Evolutionary conservation across 2,329 filamentous ascomycete species (phyloP).

Genomic region (Beauveria asiatica): DNA sequence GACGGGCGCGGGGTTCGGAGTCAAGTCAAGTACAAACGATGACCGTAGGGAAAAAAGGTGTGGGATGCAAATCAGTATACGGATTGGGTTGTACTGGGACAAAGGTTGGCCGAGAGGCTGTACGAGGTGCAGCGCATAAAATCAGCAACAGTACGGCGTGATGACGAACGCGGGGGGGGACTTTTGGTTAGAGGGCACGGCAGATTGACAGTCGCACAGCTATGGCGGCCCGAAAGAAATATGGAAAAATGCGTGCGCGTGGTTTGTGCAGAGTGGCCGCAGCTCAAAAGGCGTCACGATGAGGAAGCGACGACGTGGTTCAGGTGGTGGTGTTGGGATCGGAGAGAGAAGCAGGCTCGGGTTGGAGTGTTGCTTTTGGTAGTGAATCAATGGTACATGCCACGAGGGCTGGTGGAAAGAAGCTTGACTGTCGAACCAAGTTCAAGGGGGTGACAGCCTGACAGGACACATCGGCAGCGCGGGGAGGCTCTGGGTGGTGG

Average conservation of each 20-base stretch:
- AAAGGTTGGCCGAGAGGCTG: background rate
- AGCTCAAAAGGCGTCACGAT: background rate
- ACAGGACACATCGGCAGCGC: conserved; percentile 1
- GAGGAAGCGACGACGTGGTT: background rate
- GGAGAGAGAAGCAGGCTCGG: background rate
- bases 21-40: background rate
- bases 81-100: conserved; percentile 3
- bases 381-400: background rate
- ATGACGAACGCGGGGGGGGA: background rate
- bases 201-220: background rate
- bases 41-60: background rate
- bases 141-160: background rate
- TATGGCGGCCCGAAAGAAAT: conserved; percentile 1
- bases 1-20: conserved; percentile 1
- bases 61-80: background rate
- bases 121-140: background rate
- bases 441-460: conserved; percentile 1
- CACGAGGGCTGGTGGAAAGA: background rate
- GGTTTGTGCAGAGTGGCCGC: background rate
- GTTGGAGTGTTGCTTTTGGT: background rate
- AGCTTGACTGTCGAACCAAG: background rate
- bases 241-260: background rate
- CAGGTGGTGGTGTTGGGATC: background rate
- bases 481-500: background rate
- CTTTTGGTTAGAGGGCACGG: conserved; percentile 3